Conservation (phyloP, 2,329 filamentous ascomycete species). For the Polychaeton citri region DNA sequence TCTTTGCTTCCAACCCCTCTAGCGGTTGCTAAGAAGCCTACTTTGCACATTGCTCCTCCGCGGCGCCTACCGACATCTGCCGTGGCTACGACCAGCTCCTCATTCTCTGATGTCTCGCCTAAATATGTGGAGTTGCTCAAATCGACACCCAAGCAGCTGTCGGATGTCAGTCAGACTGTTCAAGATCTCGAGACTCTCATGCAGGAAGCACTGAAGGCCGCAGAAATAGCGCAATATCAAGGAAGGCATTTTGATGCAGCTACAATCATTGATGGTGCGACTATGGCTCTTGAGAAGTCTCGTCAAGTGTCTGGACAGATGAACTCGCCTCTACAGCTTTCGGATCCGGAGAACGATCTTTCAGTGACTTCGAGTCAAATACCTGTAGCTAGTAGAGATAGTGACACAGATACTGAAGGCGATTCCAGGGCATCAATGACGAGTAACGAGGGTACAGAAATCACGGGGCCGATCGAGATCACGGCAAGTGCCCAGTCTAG, state of each 20-base stretch:
- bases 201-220: conserved; percentile 26
- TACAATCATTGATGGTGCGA: conserved; percentile 26
- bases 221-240: conserved; percentile 20
- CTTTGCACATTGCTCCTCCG: background rate
- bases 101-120: background rate
- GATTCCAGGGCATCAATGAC: background rate
- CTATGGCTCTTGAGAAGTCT: conserved; percentile 21
- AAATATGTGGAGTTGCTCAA: background rate
- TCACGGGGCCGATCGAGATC: conserved; percentile 9
- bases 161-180: conserved; percentile 18
- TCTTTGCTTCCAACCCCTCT: background rate
- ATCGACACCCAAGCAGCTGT: background rate
- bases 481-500: conserved; percentile 7
- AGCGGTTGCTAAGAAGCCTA: background rate
- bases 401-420: background rate
- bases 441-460: conserved; percentile 2
- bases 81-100: background rate
- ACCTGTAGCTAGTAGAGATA: no score
- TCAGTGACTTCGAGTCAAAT: no score
- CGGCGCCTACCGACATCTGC: background rate
- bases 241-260: conserved; percentile 25
- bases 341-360: no score
- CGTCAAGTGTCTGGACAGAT: conserved; percentile 8
- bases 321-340: conserved; percentile 4
- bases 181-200: conserved; percentile 29